Evolutionary conservation across 345 rosid genomes (phyloP).

Genomic region (Hibiscus trionum): DNA sequence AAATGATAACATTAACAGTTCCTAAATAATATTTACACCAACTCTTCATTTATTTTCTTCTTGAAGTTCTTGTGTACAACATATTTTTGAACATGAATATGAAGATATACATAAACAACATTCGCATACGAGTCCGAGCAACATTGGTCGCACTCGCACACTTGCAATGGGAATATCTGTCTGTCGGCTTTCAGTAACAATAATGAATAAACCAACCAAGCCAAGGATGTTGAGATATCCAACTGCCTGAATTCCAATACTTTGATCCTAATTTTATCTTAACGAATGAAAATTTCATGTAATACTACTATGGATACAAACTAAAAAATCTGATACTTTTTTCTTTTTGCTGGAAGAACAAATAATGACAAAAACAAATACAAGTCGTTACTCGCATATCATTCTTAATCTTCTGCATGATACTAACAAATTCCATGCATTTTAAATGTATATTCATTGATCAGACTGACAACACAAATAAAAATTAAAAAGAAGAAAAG

Average conservation of each 20-base stretch:
- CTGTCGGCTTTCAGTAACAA: background rate
- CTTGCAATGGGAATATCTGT: background rate
- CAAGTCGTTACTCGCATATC: constrained; percentile 15
- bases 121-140: background rate
- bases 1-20: background rate
- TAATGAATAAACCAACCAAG: background rate
- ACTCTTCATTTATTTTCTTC: background rate
- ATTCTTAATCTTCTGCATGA: constrained; percentile 32
- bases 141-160: background rate
- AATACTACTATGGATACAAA: constrained; percentile 1
- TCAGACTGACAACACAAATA: constrained; percentile 16
- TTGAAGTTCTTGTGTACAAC: background rate
- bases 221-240: background rate
- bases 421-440: constrained; percentile 29
- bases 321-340: background rate
- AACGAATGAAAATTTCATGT: background rate
- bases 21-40: background rate
- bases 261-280: background rate
- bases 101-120: background rate
- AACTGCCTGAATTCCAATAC: background rate
- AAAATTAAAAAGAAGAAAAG: background rate
- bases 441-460: constrained; percentile 26
- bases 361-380: constrained; percentile 10
- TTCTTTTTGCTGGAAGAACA: background rate
- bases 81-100: background rate